Conservation (phyloP, 228 moss, liverwort and hornwort genomes). For the Sphagnum magellanicum region DNA sequence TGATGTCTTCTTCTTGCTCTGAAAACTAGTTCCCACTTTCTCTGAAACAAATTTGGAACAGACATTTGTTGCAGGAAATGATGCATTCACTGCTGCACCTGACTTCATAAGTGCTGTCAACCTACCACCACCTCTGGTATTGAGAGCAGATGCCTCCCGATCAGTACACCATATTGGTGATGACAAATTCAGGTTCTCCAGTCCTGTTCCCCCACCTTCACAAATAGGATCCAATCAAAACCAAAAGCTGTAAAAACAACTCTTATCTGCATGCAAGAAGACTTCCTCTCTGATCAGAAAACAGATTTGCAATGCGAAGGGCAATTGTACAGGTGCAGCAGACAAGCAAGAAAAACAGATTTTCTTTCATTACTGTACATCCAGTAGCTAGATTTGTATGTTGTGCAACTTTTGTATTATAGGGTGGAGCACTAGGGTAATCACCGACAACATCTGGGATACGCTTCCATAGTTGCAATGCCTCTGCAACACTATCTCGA, state of each 20-base stretch:
- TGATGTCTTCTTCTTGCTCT: conserved; percentile 10
- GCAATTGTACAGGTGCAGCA: too few species aligned
- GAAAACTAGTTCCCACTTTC: conserved; percentile 10
- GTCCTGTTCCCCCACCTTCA: neutral
- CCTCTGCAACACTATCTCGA: conserved; percentile 43
- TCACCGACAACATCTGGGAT: conserved; percentile 9
- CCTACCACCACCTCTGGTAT: neutral
- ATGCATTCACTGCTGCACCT: neutral
- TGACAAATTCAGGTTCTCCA: neutral
- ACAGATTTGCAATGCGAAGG: too few species aligned
- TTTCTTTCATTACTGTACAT: neutral
- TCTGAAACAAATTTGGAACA: neutral
- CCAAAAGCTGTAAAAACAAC: neutral
- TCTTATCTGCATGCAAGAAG: too few species aligned
- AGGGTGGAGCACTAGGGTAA: conserved; percentile 3
- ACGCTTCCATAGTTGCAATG: conserved; percentile 43
- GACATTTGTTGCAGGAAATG: neutral
- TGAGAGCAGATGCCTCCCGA: neutral
- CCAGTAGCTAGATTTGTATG: neutral
- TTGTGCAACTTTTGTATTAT: neutral
- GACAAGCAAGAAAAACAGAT: neutral
- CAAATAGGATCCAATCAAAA: neutral
- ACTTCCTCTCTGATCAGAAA: too few species aligned
- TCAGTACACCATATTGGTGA: neutral
- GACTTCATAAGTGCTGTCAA: neutral